A percentile compares a stretch with the other conserved stretches of the same genome.
Conservation (phyloP, 139 green algal genomes). For the Coccomyxa sp. region DNA sequence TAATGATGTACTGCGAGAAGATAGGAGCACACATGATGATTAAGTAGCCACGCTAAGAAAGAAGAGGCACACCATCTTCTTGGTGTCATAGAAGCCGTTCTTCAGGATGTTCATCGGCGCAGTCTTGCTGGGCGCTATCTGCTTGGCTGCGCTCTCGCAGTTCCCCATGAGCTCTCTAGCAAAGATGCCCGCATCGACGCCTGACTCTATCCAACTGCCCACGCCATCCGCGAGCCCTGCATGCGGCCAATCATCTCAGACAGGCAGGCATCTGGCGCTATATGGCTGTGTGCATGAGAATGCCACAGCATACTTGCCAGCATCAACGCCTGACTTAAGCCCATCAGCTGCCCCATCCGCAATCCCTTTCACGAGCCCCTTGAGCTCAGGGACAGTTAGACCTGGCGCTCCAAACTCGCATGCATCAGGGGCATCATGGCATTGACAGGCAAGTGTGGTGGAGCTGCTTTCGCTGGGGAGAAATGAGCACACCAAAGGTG, state of each 20-base stretch:
- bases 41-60: slow-evolving; percentile 2
- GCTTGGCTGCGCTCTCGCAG: slow-evolving; percentile 42
- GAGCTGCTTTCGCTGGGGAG: not conserved
- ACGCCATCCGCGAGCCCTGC: slow-evolving; percentile 85
- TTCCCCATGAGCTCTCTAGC: slow-evolving; percentile 72
- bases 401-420: not conserved
- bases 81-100: not conserved
- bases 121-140: not conserved
- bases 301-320: not conserved
- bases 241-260: slow-evolving; percentile 16
- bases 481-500: not conserved
- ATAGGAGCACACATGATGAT: too few relatives aligned
- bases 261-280: not conserved
- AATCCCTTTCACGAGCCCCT: too few relatives aligned
- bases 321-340: not conserved
- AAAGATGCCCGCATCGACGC: slow-evolving; percentile 82
- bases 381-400: not conserved
- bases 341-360: too few relatives aligned
- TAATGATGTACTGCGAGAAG: not conserved
- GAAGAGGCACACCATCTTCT: not conserved
- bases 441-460: not conserved
- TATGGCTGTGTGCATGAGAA: not conserved
- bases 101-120: not conserved
- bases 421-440: not conserved
- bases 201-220: slow-evolving; percentile 73